Base-by-base conservation (phyloP, 2,329 filamentous ascomycete genomes). In the Tetracladium maxilliforme region DNA sequence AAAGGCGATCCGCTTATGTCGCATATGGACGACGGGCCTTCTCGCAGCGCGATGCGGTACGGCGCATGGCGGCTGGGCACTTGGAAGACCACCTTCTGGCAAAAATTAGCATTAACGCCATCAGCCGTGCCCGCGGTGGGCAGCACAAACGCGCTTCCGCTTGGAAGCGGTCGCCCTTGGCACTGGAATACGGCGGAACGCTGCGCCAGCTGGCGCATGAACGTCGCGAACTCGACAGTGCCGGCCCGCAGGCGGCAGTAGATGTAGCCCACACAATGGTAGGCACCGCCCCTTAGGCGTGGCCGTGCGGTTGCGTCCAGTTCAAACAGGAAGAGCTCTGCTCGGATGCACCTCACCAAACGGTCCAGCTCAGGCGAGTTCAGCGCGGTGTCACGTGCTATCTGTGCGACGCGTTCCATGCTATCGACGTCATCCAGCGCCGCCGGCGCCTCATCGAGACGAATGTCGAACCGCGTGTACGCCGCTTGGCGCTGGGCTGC, bases 401-500 rank as follows among this genome's bases (percentile, higher is more conserved):
- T 24, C 18, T 23, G 19, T 12, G 25, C 15, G 9, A 34, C 23
- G 23, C 25, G 14, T 4, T 27, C 24, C 25, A 33, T 34, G 24
- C 21, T 25, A 8, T 14, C 19, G 10, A 27, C 24, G 26, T 33
- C 31, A 22, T 31, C 30, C 14, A 33, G 20, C 11, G 12, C 14
- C 9, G 28, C 30, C 16, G 33, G 25, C 13, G 14, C 16, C 14
- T 25, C 22, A 14, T 22, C 25, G 20, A 33, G 29, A 13, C 29
- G 22, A 7, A 28, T 19, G 13, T 33, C 31, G 20, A 34, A 28
- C 24, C 32, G 19, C 15, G 30, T 31, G 25, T 33, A 32, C 25
- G 25, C 23, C 16, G 22, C 26, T 27, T 23, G 21, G 19, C 8
- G 18, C 22, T 23, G 15, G 6, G 19, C 17, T 20, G 21, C 22